phyloP scores from a whole-genome alignment of 805 yeast genomes.

The Kurtzmaniella cleridarum region DNA sequence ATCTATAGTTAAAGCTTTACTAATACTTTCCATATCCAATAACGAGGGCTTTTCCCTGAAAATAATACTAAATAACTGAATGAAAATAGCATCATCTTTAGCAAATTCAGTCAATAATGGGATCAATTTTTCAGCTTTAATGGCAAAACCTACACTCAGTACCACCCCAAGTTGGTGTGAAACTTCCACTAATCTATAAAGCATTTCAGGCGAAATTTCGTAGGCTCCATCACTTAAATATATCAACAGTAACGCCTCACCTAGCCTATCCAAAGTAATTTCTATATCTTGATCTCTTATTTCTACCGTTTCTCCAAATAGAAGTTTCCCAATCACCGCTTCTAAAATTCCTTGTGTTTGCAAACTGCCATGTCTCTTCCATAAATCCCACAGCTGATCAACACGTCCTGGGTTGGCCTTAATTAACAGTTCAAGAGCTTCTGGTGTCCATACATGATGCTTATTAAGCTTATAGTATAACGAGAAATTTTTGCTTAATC shows the following conservation, averaged over 20 bases:
- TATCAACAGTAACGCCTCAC: conserved; percentile 10
- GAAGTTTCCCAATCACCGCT: conserved; percentile 28
- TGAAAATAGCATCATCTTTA: conserved; percentile 3
- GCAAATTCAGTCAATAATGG: no score
- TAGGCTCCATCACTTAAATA: not conserved
- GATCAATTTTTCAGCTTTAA: conserved; percentile 4
- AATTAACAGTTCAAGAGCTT: conserved; percentile 19
- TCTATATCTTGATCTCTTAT: conserved; percentile 21
- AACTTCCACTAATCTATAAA: conserved; percentile 6
- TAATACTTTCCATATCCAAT: conserved; percentile 7
- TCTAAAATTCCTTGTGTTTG: conserved; percentile 5
- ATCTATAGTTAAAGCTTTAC: conserved; percentile 4
- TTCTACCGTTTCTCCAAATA: conserved; percentile 34
- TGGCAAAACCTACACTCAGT: not conserved
- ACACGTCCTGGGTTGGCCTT: conserved; percentile 50
- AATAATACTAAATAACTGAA: conserved; percentile 9
- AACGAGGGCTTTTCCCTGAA: conserved; percentile 9
- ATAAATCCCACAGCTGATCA: conserved; percentile 43
- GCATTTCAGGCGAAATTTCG: not conserved
- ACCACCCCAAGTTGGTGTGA: conserved; percentile 1
- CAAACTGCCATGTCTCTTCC: conserved; percentile 18
- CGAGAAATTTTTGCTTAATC: conserved; percentile 20
- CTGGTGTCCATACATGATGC: conserved; percentile 11
- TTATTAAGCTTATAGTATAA: conserved; percentile 17
- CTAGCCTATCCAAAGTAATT: conserved; percentile 8